Percentiles rank a stretch among this genome's conserved stretches.
phyloP scores from a whole-genome alignment of 768 basidiomycete genomes.

The Hygrocybe coccinea region DNA sequence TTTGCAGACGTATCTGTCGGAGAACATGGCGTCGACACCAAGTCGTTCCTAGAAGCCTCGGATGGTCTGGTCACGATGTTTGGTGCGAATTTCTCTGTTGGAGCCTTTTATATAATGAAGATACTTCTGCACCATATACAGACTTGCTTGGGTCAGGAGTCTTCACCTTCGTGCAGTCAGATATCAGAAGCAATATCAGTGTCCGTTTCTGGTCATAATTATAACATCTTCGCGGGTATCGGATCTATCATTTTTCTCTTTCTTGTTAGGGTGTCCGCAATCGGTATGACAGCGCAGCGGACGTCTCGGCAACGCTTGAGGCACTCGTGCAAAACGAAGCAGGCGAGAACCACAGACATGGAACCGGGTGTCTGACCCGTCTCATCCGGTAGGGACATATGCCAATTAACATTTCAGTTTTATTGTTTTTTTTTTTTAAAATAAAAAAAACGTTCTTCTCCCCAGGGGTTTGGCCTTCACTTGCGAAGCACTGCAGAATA shows the following conservation, averaged over 20 bases:
- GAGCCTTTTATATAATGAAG: conserved; percentile 6
- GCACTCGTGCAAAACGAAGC: conserved; percentile 51
- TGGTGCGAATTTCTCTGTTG: conserved; percentile 38
- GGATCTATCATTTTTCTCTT: conserved; percentile 8
- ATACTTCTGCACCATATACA: conserved; percentile 21
- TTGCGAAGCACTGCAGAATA: conserved; percentile 60
- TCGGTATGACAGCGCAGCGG: conserved; percentile 41
- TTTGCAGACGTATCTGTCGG: no score
- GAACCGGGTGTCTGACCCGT: conserved; percentile 58
- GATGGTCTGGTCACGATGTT: conserved; percentile 78
- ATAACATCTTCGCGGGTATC: conserved; percentile 7
- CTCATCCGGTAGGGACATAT: conserved; percentile 56
- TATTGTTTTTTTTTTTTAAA: conserved; percentile 7
- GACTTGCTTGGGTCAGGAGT: conserved; percentile 65
- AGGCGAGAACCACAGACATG: conserved; percentile 40
- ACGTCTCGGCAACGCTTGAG: conserved; percentile 54
- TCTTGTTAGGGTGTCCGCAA: conserved; percentile 59
- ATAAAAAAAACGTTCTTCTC: neutral
- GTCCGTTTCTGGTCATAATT: conserved; percentile 35
- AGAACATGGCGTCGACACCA: neutral
- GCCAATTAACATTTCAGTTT: conserved; percentile 12
- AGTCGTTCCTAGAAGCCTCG: conserved; percentile 50
- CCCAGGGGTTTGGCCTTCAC: conserved; percentile 63
- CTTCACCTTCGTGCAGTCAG: conserved; percentile 70
- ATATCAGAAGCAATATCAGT: conserved; percentile 61